Evolutionary conservation across 305 asterid species (phyloP), one percentile per base, ranked within the genome.

Genomic region (Fraxinus sp.): DNA sequence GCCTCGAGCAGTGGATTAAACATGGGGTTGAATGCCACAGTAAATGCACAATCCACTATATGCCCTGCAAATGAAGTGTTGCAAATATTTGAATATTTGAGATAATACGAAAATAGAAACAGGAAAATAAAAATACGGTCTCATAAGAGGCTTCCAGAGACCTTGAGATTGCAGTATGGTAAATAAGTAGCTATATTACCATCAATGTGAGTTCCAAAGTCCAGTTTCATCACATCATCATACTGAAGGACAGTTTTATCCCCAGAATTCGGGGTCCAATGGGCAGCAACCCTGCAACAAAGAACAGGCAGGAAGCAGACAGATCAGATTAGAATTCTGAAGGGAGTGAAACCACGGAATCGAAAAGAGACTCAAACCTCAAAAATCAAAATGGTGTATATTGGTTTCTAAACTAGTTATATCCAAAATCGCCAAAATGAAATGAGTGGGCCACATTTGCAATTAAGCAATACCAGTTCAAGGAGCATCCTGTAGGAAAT

Each of bases 21-120:
- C 97, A 95, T 95, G 78, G 99, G 99, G 77, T 95, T 95, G 91
- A 95, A 95, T 71, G 99, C 97, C 86, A 94, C 88, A 33, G 98
- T 95, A 87, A 95, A 95, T 78, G 99, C 98, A 89, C 97, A 93
- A 87, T 95, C 99, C 76, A 95, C 93, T 36, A 95, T 95, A 82
- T 84, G 98, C 82, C 99, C 99, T 95, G 91, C 82, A 84, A 81
- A 79, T 39, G 66, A 78, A 22, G 76, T 66, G 52, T 81, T 14
- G 37, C 79, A 85, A 81, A 5, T 59, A 76, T 79, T n/a, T n/a
- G n/a, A n/a, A n/a, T n/a, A n/a, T n/a, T 81, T 81, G 39, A 78
- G 66, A 79, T 72, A 77, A 79, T 68, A 44, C 33, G 80, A 55
- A 64, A 49, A 9, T 36, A 55, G n/a, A 36, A 36, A 20, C 44